phyloP scores from a whole-genome alignment of 345 rosid species.

The Eucalyptus curtisii region DNA sequence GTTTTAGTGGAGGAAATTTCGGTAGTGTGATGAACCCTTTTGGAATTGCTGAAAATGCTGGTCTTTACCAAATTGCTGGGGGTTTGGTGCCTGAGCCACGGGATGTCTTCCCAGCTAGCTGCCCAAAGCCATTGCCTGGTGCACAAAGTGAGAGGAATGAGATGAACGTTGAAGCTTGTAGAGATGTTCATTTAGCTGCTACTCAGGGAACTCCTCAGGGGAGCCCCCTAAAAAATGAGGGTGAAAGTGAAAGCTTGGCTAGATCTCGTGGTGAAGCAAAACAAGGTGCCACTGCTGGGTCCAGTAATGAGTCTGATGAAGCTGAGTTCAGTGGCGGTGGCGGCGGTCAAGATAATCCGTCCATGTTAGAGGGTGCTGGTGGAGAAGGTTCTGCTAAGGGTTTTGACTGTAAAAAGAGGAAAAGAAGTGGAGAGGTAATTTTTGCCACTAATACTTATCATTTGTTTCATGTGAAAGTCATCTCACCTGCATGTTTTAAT shows the following conservation, averaged over 20 bases:
- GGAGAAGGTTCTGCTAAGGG: slow-evolving; percentile 41
- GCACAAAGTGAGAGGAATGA: slow-evolving; percentile 18
- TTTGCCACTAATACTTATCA: neutral
- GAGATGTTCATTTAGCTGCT: slow-evolving; percentile 27
- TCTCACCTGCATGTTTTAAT: neutral
- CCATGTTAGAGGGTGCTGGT: slow-evolving; percentile 28
- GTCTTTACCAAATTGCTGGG: slow-evolving; percentile 35
- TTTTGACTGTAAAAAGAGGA: slow-evolving; percentile 59
- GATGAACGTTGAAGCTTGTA: slow-evolving; percentile 38
- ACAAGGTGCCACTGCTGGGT: slow-evolving; percentile 40
- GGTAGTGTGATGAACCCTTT: slow-evolving; percentile 58
- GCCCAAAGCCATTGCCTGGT: slow-evolving; percentile 15
- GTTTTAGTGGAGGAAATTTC: slow-evolving; percentile 66
- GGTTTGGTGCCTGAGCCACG: slow-evolving; percentile 44
- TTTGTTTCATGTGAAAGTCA: neutral
- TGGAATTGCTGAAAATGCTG: slow-evolving; percentile 44
- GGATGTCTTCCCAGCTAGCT: slow-evolving; percentile 18
- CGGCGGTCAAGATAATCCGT: slow-evolving; percentile 36
- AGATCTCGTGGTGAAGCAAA: slow-evolving; percentile 42
- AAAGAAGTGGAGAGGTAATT: slow-evolving; percentile 42
- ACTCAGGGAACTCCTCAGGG: slow-evolving; percentile 24
- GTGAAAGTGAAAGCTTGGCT: slow-evolving; percentile 26
- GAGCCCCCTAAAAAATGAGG: slow-evolving; percentile 29
- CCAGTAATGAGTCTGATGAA: slow-evolving; percentile 75
- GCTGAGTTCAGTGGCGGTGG: slow-evolving; percentile 57